These are phyloP conservation scores for Amphibolis antarctica DNA, from an alignment of 106 monocot genomes.

Conservation along the genomic window DNA sequence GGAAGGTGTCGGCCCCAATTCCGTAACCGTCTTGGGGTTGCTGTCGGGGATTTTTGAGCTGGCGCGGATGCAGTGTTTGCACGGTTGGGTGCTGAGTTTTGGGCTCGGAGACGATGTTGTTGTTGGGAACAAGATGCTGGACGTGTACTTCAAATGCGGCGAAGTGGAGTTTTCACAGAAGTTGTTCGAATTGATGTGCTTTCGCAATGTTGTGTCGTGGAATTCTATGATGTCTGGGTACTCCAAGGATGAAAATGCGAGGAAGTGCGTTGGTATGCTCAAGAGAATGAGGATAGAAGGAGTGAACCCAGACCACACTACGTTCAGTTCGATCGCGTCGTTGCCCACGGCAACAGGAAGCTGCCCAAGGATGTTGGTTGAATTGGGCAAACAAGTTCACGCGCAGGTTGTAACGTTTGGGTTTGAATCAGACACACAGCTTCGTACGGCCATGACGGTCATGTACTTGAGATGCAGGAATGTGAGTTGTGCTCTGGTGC, in stretches of 20 bases:
- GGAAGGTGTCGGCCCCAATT: slow-evolving; percentile 34
- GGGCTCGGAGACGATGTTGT: slow-evolving; percentile 29
- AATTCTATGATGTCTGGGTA: slow-evolving; percentile 54
- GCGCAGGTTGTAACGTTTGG: slow-evolving; percentile 33
- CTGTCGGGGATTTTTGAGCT: slow-evolving; percentile 21
- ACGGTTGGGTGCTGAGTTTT: slow-evolving; percentile 11
- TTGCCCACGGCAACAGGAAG: slow-evolving; percentile 1
- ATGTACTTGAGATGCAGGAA: slow-evolving; percentile 39
- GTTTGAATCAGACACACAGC: slow-evolving; percentile 21
- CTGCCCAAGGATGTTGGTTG: not conserved
- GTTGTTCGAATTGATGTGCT: slow-evolving; percentile 49
- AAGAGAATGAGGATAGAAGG: slow-evolving; percentile 25
- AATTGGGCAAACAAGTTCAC: slow-evolving; percentile 26
- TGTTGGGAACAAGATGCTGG: slow-evolving; percentile 41
- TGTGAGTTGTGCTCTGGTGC: slow-evolving; percentile 13
- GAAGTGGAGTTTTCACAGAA: slow-evolving; percentile 15
- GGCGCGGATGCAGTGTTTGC: slow-evolving; percentile 25
- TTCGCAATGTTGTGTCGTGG: slow-evolving; percentile 46
- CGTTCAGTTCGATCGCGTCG: slow-evolving; percentile 34
- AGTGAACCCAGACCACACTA: slow-evolving; percentile 34
- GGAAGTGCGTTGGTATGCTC: slow-evolving; percentile 23
- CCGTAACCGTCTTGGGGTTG: slow-evolving; percentile 38
- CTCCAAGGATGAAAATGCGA: slow-evolving; percentile 9
- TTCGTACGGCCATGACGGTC: slow-evolving; percentile 35
- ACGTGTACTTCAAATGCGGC: slow-evolving; percentile 27